Evolutionary conservation across 2,329 filamentous ascomycete genomes (phyloP), one percentile per base, ranked within the genome.

Genomic region (Trichoderma sp.): DNA sequence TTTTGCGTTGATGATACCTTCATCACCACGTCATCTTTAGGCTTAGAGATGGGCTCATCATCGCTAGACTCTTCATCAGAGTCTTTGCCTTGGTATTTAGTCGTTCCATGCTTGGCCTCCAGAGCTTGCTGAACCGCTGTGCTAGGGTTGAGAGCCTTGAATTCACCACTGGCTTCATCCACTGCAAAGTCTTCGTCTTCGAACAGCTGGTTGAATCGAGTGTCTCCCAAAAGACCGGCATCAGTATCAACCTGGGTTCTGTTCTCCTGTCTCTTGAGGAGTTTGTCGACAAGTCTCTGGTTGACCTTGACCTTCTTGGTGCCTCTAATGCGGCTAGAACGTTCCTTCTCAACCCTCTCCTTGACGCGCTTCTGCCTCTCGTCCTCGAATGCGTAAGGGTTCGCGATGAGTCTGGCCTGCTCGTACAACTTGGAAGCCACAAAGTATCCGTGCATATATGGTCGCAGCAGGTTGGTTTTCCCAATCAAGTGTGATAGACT

Each of bases 381-480:
- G 81, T 98, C 94, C 82, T 98, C 95, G 89, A 94, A 97, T 71
- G 97, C 90, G 82, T 97, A 97, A 0, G 97, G 97, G 84, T 98
- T 98, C 67, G 94, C 93, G 80, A 98, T 98, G 76, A 99, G 87
- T 74, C 94, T 89, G 21, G 97, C 97, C 83, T 99, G 95, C 82
- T 99, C 97, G 83, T 99, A 98, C 31, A 99, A 86, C 81, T 95
- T 95, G 80, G 97, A 96, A 45, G 94, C 94, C 66, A 99, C 95
- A 85, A 99, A 99, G 88, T 97, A 98, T 80, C 97, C 97, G 83
- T 99, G 97, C 97, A 99, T 99, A 83, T 99, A 99, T 60, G 97
- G 97, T 62, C 96, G 90, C 56, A 99, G 87, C 24, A 98, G 87
- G 81, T 94, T 97, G 33, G 95, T 97, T 80, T 95, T 95, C 78